Base-by-base conservation (phyloP, 2,329 filamentous ascomycete species). In the Whalleya microplaca region DNA sequence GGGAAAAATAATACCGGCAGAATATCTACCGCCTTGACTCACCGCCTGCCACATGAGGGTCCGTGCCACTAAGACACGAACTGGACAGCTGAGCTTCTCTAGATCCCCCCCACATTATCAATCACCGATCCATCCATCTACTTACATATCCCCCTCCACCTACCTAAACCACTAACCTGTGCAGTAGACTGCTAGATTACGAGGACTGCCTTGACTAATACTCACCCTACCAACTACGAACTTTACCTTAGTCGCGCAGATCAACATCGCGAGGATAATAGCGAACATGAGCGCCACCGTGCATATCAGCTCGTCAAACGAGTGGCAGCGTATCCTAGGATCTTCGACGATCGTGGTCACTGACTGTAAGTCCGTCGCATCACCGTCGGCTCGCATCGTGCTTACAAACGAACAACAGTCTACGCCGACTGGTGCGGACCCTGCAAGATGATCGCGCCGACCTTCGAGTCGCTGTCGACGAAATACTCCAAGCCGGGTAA, bases 361-460 rank as follows among this genome's bases (percentile, higher is more conserved):
- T 67, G 95, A 98, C 78, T 98, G 92, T 96, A 84, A 76, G 86
- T 78, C 41, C 48, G 64, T 58, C 67, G 48, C 51, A 61, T 61
- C 45, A 32, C 50, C 49, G 43, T 52, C 49, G 56, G 52, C 65
- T 27, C 43, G 45, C 42, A 43, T 56, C 61, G 48, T 56, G 46
- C 64, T 64, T 51, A 63, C 66, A 74, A 71, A 41, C 48, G n/a
- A n/a, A n/a, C 64, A 66, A 48, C 67, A 96, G 92, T 97, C 82
- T 96, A 95, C 71, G 94, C 94, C 73, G 90, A 96, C 77, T 96
- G 92, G 91, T 98, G 92, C 74, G 90, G 89, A 54, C 92, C 94
- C 69, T 97, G 93, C 84, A 96, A 96, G 78, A 85, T 89, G 72
- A 96, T 98, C 64, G 91, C 91, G 48, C 94, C 94, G 19, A 85